phyloP scores from a whole-genome alignment of 2,329 filamentous ascomycete genomes.

The Lasiodiplodia hormozganensis region DNA sequence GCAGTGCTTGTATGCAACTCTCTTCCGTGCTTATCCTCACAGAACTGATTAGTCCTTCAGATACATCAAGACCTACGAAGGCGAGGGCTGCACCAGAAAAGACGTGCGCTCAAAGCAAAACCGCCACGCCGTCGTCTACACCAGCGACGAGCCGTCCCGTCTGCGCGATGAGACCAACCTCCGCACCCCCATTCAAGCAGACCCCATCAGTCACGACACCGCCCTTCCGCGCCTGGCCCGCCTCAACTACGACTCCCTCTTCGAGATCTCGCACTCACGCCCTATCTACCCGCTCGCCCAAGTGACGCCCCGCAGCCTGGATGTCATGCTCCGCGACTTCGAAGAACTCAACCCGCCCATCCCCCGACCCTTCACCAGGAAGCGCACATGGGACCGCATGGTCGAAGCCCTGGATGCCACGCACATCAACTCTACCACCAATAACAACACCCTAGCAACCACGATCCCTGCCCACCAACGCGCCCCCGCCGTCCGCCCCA shows the following conservation, averaged over 20 bases:
- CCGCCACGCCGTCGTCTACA: conserved; percentile 12
- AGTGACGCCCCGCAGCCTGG: conserved; percentile 8
- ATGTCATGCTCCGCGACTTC: conserved; percentile 4
- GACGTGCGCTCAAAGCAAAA: conserved; percentile 4
- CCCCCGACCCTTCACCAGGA: conserved; percentile 1
- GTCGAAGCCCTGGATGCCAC: conserved; percentile 7
- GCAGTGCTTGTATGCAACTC: conserved; percentile 3
- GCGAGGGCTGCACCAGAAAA: not conserved
- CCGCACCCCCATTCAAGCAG: conserved; percentile 16
- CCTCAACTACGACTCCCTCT: conserved; percentile 13
- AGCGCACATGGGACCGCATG: conserved; percentile 18
- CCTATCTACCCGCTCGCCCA: conserved; percentile 21
- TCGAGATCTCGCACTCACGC: conserved; percentile 3
- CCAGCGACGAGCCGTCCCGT: not conserved
- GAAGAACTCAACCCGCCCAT: conserved; percentile 8
- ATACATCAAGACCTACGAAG: conserved; percentile 9
- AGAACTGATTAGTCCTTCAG: not conserved
- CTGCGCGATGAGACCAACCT: conserved; percentile 1
- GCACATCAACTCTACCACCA: not conserved
- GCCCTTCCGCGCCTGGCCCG: conserved; percentile 3
- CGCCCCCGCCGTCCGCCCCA: not conserved
- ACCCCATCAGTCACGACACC: conserved; percentile 13
- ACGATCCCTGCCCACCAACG: not conserved
- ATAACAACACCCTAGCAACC: not conserved
- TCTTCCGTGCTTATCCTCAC: not conserved